These are phyloP conservation scores for Prinsepia uniflora DNA, from an alignment of 306 rosid species.

Conservation along the genomic window DNA sequence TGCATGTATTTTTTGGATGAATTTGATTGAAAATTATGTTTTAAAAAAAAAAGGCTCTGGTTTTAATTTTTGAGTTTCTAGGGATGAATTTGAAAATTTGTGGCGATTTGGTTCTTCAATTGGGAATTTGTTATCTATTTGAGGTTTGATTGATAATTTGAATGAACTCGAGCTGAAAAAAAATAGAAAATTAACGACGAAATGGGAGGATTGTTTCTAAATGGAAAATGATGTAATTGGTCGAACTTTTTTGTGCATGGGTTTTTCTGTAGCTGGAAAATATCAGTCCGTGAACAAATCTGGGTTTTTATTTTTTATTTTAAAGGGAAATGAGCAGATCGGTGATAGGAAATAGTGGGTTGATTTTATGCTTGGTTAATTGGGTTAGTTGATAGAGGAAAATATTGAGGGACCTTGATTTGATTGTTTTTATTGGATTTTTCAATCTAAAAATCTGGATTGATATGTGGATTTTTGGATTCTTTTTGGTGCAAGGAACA, in stretches of 20 bases:
- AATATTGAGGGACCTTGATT: background rate
- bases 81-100: background rate
- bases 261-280: background rate
- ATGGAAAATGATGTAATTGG: background rate
- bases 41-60: background rate
- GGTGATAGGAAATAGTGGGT: constrained; percentile 27
- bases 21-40: background rate
- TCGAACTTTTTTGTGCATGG: background rate
- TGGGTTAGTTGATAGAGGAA: background rate
- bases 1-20: background rate
- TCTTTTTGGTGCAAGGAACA: constrained; percentile 38
- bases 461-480: constrained; percentile 9
- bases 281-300: constrained; percentile 26
- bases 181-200: background rate
- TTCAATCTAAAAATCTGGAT: constrained; percentile 1
- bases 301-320: constrained; percentile 16
- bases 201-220: background rate
- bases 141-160: background rate
- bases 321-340: constrained; percentile 45
- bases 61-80: background rate
- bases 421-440: background rate
- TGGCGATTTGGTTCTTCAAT: background rate
- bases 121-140: background rate
- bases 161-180: background rate
- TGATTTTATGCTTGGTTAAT: constrained; percentile 21